Evolutionary conservation across 192 early-diverging fungal species (phyloP), one percentile per base, ranked within the genome.

Genomic region (Podila epigama): DNA sequence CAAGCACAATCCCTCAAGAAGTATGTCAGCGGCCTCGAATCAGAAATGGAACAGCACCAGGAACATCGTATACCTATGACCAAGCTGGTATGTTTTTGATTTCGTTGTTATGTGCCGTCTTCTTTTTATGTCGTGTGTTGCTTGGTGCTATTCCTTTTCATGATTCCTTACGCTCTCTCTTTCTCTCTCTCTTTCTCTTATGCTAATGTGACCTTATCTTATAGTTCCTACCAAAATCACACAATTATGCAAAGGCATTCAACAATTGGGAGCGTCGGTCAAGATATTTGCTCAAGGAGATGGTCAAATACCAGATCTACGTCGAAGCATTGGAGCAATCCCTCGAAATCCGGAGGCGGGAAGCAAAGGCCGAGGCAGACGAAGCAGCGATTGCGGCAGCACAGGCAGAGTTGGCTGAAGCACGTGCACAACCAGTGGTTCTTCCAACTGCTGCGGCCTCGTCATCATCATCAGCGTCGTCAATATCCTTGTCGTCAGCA

Each of bases 291-390:
- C 68, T 94, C 39, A 87, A 92, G 75, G 92, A 94, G 82, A 90
- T 92, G 68, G 89, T 94, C 79, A 94, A 92, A 67, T 91, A 92
- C 60, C 90, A 92, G 68, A 91, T 89, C 64, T 94, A 94, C 58
- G 87, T 88, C 11, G 91, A 94, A 59, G 85, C 84, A 28, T 66
- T 94, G 69, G 88, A 92, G 69, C 88, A 88, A 32, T 86, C 88
- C 5, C 44, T 48, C 44, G 44, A 48, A 10, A 20, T 48, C 20
- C 44, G 25, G 20, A 5, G 44, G n/a, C 16, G 44, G 44, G 44
- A 48, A 20, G 44, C 44, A 0, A 18, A 48, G 25, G 44, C 44
- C 5, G 44, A 48, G 44, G 44, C 44, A 1, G 44, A 48, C 44
- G 44, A 48, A 22, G 44, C 44, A 0, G 44, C 44, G n/a, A 48